Percentiles rank a stretch among this genome's conserved stretches.
Evolutionary conservation across 208 protist genomes (phyloP).

Genomic region (Acanthamoeba triangularis): DNA sequence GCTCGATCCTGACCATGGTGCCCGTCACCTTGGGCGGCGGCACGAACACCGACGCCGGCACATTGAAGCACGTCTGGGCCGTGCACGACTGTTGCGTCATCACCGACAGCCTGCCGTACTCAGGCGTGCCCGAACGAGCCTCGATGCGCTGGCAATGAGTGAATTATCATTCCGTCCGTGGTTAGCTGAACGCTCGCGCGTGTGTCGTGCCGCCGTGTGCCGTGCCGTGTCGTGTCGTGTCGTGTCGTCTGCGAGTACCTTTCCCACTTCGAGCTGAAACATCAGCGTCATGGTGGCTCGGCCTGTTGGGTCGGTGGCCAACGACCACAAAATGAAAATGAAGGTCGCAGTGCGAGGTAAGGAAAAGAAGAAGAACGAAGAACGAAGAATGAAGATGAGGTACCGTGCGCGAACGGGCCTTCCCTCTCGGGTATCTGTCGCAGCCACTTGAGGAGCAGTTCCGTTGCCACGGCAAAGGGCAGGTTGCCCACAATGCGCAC

Average conservation of each 20-base stretch:
- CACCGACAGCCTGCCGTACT: slow-evolving; percentile 50
- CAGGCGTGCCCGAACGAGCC: not conserved
- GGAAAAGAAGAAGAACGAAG: too few species aligned
- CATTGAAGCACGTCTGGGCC: slow-evolving; percentile 1
- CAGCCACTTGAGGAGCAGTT: slow-evolving; percentile 67
- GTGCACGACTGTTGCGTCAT: slow-evolving; percentile 69
- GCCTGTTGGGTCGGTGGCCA: too few species aligned
- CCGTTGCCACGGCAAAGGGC: slow-evolving; percentile 60
- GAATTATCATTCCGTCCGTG: too few species aligned
- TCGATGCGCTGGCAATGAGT: too few species aligned
- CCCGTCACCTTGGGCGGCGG: slow-evolving; percentile 53
- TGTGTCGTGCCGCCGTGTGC: too few species aligned
- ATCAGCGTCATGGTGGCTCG: slow-evolving; percentile 49
- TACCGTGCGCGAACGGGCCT: slow-evolving; percentile 50
- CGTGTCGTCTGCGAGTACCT: not conserved
- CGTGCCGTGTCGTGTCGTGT: too few species aligned
- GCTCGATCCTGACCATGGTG: slow-evolving; percentile 36
- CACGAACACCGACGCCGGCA: slow-evolving; percentile 43
- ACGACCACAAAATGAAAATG: too few species aligned
- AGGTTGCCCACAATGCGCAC: slow-evolving; percentile 64
- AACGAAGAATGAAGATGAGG: too few species aligned
- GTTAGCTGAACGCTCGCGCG: too few species aligned
- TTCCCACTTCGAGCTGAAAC: slow-evolving; percentile 57
- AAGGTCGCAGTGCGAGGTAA: too few species aligned
- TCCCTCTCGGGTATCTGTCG: slow-evolving; percentile 46